Conservation (phyloP, 139 green algal genomes). For the Penium margaritaceum region DNA sequence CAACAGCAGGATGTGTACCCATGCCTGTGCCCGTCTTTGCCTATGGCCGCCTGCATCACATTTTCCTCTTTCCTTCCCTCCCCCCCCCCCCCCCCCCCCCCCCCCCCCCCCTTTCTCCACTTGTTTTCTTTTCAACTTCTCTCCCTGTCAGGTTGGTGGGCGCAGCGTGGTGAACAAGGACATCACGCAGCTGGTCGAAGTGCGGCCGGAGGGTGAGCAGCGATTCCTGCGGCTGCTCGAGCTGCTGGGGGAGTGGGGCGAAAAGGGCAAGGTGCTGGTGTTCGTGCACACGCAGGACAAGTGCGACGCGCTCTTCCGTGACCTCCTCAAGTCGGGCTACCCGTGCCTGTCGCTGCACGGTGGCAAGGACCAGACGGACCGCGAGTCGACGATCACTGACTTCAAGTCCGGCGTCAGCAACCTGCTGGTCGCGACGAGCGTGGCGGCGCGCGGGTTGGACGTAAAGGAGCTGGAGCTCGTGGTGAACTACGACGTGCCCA, state of each 20-base stretch:
- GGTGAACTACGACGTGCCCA: constrained; percentile 93
- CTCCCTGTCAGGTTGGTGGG: constrained; percentile 64
- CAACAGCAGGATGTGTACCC: no score
- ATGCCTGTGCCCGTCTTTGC: no score
- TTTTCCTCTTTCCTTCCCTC: constrained; percentile 50
- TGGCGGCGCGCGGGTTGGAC: constrained; percentile 89
- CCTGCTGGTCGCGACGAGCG: constrained; percentile 62
- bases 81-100: background rate
- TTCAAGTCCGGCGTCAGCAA: constrained; percentile 91
- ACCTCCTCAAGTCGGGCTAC: constrained; percentile 79
- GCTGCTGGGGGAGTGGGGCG: constrained; percentile 75
- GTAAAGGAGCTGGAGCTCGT: constrained; percentile 87
- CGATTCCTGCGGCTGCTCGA: constrained; percentile 91
- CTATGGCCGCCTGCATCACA: no score
- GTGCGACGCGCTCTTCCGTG: constrained; percentile 84
- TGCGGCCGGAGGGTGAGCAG: constrained; percentile 59
- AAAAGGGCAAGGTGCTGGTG: constrained; percentile 62
- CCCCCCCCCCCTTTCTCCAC: background rate
- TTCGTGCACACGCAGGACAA: constrained; percentile 85
- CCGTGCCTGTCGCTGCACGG: constrained; percentile 88
- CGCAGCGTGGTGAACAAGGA: constrained; percentile 83
- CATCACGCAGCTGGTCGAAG: constrained; percentile 87
- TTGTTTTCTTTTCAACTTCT: background rate
- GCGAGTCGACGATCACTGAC: constrained; percentile 87
- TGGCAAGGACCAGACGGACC: constrained; percentile 92